Conservation (phyloP, 2,329 filamentous ascomycete genomes). For the Camillea tinctor region DNA sequence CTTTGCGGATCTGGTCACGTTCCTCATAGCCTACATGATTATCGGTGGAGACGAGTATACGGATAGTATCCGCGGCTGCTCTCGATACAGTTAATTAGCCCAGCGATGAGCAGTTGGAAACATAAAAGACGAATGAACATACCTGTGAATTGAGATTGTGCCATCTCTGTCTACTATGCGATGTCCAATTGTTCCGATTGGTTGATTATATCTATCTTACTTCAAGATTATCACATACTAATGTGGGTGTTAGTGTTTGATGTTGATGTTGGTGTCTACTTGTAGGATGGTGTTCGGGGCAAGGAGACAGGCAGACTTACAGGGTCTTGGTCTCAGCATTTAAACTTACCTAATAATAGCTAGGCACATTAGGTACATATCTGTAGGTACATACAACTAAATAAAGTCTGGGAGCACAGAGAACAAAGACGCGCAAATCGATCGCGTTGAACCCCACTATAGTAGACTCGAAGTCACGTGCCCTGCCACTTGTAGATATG, state of each 20-base stretch:
- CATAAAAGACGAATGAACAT: constrained; percentile 1
- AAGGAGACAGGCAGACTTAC: neutral
- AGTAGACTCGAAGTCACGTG: neutral
- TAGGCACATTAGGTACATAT: neutral
- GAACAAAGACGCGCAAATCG: neutral
- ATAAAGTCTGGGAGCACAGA: neutral
- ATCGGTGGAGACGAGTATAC: constrained; percentile 90
- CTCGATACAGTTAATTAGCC: constrained; percentile 2
- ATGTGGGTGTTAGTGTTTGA: neutral
- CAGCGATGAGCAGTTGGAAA: neutral
- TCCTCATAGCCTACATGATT: constrained; percentile 98
- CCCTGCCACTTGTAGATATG: neutral
- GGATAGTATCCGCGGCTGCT: constrained; percentile 75
- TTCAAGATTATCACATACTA: neutral
- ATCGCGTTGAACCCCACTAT: neutral
- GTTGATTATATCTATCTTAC: neutral
- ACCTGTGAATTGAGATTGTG: constrained; percentile 26
- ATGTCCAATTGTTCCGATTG: neutral
- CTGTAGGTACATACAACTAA: neutral
- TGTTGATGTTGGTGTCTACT: neutral
- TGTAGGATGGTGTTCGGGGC: neutral
- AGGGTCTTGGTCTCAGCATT: neutral
- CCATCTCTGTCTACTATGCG: constrained; percentile 14
- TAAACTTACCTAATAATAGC: neutral
- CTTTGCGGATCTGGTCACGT: constrained; percentile 87